Percentiles rank a stretch among this genome's conserved stretches.
Conservation (phyloP, 2,329 filamentous ascomycete species). For the Diaporthe vaccinii region DNA sequence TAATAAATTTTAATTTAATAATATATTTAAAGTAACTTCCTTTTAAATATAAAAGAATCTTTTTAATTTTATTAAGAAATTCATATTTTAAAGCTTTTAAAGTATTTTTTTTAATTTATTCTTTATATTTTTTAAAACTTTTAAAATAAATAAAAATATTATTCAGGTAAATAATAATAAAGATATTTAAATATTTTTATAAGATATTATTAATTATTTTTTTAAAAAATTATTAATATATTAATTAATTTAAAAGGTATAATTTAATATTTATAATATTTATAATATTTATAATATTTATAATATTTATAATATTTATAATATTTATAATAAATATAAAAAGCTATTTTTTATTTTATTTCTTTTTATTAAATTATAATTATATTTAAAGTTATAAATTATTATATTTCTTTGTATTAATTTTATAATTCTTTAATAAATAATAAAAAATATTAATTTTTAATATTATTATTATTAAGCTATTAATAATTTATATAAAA, state of each 20-base stretch:
- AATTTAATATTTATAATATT: background rate
- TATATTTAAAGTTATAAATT: slow-evolving; percentile 13
- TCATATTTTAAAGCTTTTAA: background rate
- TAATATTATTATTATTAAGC: slow-evolving; percentile 17
- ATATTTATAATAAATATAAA: no score
- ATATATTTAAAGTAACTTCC: background rate
- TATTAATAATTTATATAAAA: slow-evolving; percentile 15
- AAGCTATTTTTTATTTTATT: slow-evolving; percentile 15
- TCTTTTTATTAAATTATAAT: background rate
- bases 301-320: no score
- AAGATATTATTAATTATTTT: background rate
- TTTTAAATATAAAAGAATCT: background rate
- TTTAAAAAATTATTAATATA: background rate
- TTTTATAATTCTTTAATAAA: slow-evolving; percentile 21
- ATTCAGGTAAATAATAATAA: background rate
- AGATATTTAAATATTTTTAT: background rate
- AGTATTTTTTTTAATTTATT: background rate
- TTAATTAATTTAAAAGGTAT: slow-evolving; percentile 1
- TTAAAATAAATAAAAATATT: background rate
- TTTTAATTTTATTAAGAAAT: background rate
- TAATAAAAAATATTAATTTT: background rate
- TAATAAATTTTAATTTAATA: background rate
- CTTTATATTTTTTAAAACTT: no score
- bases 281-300: no score
- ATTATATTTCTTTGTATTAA: background rate